These are phyloP conservation scores for Ceratobasidium sp. DNA, from an alignment of 1,284 basidiomycete species.

Conservation along the genomic window DNA sequence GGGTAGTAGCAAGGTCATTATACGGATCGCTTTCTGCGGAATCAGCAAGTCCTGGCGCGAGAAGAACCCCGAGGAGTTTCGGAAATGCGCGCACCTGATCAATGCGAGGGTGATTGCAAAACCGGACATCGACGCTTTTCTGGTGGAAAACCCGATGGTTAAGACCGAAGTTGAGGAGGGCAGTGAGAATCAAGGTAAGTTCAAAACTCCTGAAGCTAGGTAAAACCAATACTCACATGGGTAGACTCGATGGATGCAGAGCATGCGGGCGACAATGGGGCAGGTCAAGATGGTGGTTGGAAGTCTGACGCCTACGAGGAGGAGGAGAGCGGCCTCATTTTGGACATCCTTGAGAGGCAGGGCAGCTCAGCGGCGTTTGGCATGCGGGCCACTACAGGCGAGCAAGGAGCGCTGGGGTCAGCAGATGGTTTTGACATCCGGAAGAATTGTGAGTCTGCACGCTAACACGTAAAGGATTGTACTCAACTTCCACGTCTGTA, in stretches of 20 bases:
- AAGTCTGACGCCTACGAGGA: neutral
- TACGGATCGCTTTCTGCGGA: slow-evolving; percentile 5
- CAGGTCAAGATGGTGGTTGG: no score
- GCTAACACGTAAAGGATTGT: neutral
- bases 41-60: slow-evolving; percentile 14
- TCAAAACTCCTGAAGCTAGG: no score
- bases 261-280: no score
- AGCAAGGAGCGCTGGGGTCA: neutral
- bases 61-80: neutral
- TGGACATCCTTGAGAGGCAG: neutral
- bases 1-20: neutral
- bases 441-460: neutral
- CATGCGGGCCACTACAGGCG: neutral
- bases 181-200: no score
- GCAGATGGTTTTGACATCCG: no score
- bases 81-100: neutral
- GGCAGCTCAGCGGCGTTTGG: neutral
- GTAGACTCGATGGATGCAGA: no score
- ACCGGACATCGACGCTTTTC: neutral
- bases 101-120: neutral
- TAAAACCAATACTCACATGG: no score
- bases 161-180: no score
- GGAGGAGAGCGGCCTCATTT: slow-evolving; percentile 1
- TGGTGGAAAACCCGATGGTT: neutral
- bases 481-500: neutral